Evolutionary conservation across 2,329 filamentous ascomycete genomes (phyloP), one percentile per base, ranked within the genome.

Genomic region (Samsoniella hepiali): DNA sequence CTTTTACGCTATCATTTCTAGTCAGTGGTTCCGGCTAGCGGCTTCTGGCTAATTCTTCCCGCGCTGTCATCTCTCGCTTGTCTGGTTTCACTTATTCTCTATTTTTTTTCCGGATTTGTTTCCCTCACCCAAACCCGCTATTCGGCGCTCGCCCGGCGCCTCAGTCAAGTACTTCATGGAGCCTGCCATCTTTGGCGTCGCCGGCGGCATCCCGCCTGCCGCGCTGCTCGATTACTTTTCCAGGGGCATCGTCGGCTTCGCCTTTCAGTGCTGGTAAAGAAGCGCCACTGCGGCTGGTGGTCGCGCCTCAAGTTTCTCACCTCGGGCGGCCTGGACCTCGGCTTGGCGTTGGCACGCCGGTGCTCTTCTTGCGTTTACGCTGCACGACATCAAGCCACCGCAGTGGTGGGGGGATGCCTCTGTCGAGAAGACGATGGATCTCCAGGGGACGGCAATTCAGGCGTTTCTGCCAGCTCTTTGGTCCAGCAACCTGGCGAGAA

Each of bases 161-260:
- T 78, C 78, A 0, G 68, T 79, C 49, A 78, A 77, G 63, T 83
- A 80, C 72, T 77, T 87, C 58, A 88, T 88, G 77, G 82, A 85
- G 4, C 86, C 86, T 1, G 76, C 88, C 65, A 85, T 88, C 68
- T 87, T 88, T 69, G 86, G 85, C 63, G 84, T 84, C 29, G 80
- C 83, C 7, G 81, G 80, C 1, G 67, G 76, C 42, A 87, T 88
- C 68, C 86, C 85, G 2, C 86, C 86, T 0, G 89, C 90, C 3
- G 90, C 88, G 0, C 88, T 88, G 0, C 82, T 91, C 64, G 91
- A 90, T 75, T 92, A 91, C 72, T 82, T 90, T 40, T 82, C 83
- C n/a, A 92, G 89, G 89, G 88, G 86, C 22, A 76, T 89, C 63
- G 86, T 91, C 3, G 90, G 89, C 36, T 86, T 85, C 68, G 66